These are phyloP conservation scores for Bullera alba DNA, from an alignment of 768 basidiomycete species.

Conservation along the genomic window DNA sequence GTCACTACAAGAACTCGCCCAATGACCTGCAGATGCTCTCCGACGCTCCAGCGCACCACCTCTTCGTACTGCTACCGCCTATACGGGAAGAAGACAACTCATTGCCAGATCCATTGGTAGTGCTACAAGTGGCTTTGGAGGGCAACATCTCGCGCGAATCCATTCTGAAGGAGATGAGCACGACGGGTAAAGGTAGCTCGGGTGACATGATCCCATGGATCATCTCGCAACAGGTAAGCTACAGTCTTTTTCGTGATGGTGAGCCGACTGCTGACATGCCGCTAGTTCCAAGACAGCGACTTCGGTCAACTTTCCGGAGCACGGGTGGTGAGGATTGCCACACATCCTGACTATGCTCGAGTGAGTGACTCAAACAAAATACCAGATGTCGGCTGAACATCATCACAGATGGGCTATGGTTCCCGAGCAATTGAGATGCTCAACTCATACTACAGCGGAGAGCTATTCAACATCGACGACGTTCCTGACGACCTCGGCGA, in stretches of 20 bases:
- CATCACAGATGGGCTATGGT: conserved; percentile 86
- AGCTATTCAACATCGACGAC: conserved; percentile 82
- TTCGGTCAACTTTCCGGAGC: conserved; percentile 89
- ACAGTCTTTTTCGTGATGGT: not conserved
- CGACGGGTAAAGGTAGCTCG: conserved; percentile 68
- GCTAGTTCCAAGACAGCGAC: conserved; percentile 92
- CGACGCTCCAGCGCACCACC: conserved; percentile 92
- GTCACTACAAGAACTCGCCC: conserved; percentile 98
- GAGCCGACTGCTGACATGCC: conserved; percentile 7
- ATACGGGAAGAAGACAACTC: conserved; percentile 81
- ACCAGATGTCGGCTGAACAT: not conserved
- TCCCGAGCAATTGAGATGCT: conserved; percentile 77
- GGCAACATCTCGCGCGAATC: conserved; percentile 79
- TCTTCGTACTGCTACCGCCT: conserved; percentile 91
- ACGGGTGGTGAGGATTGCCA: conserved; percentile 83
- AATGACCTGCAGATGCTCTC: conserved; percentile 97
- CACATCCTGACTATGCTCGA: conserved; percentile 88
- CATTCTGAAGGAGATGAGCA: conserved; percentile 75
- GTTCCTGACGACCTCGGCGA: conserved; percentile 51
- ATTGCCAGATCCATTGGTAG: conserved; percentile 89
- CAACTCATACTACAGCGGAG: conserved; percentile 86
- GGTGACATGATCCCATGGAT: conserved; percentile 99
- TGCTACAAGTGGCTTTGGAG: conserved; percentile 91
- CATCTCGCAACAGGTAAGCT: conserved; percentile 60
- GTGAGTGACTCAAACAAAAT: too few species aligned